Evolutionary conservation across 2,329 filamentous ascomycete species (phyloP).

Genomic region (Capronia coronata): DNA sequence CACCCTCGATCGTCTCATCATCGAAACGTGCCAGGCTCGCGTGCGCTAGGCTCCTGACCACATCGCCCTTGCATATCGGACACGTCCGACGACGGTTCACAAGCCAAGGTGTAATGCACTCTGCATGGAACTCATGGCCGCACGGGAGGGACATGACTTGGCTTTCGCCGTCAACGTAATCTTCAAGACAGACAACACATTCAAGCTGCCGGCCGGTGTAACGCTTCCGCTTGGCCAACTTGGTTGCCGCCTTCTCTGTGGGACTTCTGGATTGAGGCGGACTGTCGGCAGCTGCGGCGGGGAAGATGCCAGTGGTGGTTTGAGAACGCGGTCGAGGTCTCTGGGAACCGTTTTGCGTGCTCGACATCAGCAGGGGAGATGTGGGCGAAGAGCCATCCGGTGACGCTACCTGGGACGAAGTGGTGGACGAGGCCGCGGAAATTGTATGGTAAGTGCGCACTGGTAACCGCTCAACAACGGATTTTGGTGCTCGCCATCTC

Average conservation of each 20-base stretch:
- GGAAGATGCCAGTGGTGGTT: slow-evolving; percentile 33
- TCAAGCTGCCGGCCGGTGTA: slow-evolving; percentile 67
- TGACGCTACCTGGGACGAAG: slow-evolving; percentile 54
- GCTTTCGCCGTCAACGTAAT: slow-evolving; percentile 91
- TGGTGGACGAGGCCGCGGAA: slow-evolving; percentile 53
- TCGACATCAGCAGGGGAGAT: slow-evolving; percentile 68
- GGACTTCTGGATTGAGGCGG: slow-evolving; percentile 21
- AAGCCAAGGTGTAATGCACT: slow-evolving; percentile 98
- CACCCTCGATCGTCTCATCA: slow-evolving; percentile 29
- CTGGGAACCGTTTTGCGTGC: slow-evolving; percentile 32
- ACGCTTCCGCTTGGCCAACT: slow-evolving; percentile 42
- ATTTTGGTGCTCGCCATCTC: slow-evolving; percentile 95
- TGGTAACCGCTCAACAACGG: slow-evolving; percentile 86
- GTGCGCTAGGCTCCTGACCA: slow-evolving; percentile 61
- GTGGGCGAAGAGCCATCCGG: slow-evolving; percentile 62
- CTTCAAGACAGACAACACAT: slow-evolving; percentile 93
- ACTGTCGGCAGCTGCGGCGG: slow-evolving; percentile 14
- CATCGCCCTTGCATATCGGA: slow-evolving; percentile 96
- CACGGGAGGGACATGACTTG: slow-evolving; percentile 95
- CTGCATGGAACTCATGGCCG: slow-evolving; percentile 93
- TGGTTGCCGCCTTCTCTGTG: slow-evolving; percentile 29
- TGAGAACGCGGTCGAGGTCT: slow-evolving; percentile 36
- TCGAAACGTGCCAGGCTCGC: slow-evolving; percentile 22
- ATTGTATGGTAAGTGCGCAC: slow-evolving; percentile 93
- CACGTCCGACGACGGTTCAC: slow-evolving; percentile 94